These are phyloP conservation scores for Phlebopus sp. DNA, from an alignment of 1,284 basidiomycete species.

Conservation along the genomic window DNA sequence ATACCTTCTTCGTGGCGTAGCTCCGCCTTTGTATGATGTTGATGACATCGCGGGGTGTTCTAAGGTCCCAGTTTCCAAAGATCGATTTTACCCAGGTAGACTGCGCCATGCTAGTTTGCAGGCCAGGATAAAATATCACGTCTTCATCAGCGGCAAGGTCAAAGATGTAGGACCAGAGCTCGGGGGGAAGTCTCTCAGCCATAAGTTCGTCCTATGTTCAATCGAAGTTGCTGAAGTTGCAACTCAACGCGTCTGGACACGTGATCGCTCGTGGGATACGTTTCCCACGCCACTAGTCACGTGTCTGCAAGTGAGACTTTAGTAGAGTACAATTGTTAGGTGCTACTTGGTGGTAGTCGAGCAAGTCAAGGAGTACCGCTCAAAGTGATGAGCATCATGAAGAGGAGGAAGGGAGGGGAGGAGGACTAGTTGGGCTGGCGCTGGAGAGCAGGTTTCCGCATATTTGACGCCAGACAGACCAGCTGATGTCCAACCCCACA, in stretches of 20 bases:
- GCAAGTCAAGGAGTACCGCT: too few species aligned
- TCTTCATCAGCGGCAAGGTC: slow-evolving; percentile 66
- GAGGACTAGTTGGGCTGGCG: background rate
- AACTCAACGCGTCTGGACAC: background rate
- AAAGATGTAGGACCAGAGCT: slow-evolving; percentile 68
- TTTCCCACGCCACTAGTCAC: background rate
- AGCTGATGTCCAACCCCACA: background rate
- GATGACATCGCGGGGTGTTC: slow-evolving; percentile 54
- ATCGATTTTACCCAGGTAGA: slow-evolving; percentile 56
- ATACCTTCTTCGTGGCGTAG: slow-evolving; percentile 64
- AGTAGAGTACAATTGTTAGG: too few species aligned
- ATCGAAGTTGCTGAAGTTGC: background rate
- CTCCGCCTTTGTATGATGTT: slow-evolving; percentile 53
- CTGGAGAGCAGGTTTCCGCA: background rate
- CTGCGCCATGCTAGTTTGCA: slow-evolving; percentile 57
- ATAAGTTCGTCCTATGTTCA: slow-evolving; percentile 12
- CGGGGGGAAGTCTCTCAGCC: slow-evolving; percentile 51
- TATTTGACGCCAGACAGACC: background rate
- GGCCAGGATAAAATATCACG: slow-evolving; percentile 51
- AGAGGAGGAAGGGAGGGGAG: too few species aligned
- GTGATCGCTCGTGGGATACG: background rate
- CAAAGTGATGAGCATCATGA: too few species aligned
- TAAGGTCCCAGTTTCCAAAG: slow-evolving; percentile 50
- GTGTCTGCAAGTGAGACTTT: background rate
- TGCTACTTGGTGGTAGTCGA: too few species aligned